Conservation (phyloP, 305 asterid species). For the Solanum aculeatissimum region DNA sequence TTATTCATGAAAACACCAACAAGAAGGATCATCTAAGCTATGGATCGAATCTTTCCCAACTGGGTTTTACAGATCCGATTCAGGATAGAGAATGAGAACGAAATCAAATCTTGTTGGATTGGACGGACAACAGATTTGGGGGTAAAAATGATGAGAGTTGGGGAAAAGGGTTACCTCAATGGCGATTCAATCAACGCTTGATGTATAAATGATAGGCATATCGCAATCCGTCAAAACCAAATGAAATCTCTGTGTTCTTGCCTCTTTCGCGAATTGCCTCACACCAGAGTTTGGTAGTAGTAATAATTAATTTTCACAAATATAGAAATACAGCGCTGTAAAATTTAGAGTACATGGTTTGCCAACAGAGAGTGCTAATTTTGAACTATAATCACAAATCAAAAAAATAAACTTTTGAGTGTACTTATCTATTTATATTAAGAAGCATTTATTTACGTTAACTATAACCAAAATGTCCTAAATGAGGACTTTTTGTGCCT, state of each 20-base stretch:
- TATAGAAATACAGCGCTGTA: not conserved
- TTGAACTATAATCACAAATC: not conserved
- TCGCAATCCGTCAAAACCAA: not conserved
- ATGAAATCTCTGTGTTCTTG: not conserved
- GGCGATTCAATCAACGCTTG: not conserved
- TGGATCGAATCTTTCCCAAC: not conserved
- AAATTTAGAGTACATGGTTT: not conserved
- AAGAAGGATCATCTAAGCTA: not conserved
- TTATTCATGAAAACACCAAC: not conserved
- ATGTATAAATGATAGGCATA: not conserved
- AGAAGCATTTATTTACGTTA: not conserved
- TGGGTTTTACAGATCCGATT: not conserved
- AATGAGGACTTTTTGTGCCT: not conserved
- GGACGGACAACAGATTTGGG: not conserved
- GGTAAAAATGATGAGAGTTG: not conserved
- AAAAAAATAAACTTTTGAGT: too few relatives aligned
- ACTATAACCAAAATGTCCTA: not conserved
- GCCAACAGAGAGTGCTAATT: not conserved
- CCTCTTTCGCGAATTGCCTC: not conserved
- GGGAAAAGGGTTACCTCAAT: not conserved
- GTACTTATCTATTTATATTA: too few relatives aligned
- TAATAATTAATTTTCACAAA: not conserved
- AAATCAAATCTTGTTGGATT: not conserved
- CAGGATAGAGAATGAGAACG: not conserved
- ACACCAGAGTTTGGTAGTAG: not conserved